phyloP scores from a whole-genome alignment of 164 flowering plant species.

The Cinnamomum chago region DNA sequence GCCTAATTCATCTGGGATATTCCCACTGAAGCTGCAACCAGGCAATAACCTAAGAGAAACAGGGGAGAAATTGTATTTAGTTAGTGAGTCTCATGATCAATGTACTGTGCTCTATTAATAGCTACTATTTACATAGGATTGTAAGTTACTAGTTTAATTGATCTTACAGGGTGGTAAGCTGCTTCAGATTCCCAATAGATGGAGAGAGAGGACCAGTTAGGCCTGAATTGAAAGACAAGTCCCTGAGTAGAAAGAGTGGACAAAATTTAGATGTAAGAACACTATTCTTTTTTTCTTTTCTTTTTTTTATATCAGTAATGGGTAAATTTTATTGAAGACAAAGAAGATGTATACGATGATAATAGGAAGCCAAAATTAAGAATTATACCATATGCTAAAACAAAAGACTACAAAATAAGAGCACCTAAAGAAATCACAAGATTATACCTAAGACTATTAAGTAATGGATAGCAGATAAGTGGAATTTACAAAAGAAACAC shows the following conservation, averaged over 20 bases:
- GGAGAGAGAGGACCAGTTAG: conserved; percentile 67
- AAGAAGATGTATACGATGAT: background rate
- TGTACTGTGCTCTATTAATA: too few relatives aligned
- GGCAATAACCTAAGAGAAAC: conserved; percentile 58
- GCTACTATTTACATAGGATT: conserved; percentile 51
- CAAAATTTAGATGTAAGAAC: too few relatives aligned
- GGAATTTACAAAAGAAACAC: background rate
- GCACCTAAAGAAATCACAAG: background rate
- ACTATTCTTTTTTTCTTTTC: too few relatives aligned
- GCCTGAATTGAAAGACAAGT: conserved; percentile 64
- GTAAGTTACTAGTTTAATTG: conserved; percentile 39
- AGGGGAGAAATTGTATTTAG: background rate
- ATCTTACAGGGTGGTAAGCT: conserved; percentile 35
- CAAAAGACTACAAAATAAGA: background rate
- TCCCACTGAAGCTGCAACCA: conserved; percentile 77
- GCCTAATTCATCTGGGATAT: conserved; percentile 76
- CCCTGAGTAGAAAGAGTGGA: conserved; percentile 35
- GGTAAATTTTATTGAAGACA: too few relatives aligned
- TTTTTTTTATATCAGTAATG: too few relatives aligned
- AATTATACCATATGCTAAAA: background rate
- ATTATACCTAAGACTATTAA: background rate
- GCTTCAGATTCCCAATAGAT: conserved; percentile 52
- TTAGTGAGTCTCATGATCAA: background rate
- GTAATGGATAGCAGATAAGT: background rate
- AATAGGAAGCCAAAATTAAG: background rate